Evolutionary conservation across 1,139 yeast genomes (phyloP).

Genomic region (Protomyces inundatus): DNA sequence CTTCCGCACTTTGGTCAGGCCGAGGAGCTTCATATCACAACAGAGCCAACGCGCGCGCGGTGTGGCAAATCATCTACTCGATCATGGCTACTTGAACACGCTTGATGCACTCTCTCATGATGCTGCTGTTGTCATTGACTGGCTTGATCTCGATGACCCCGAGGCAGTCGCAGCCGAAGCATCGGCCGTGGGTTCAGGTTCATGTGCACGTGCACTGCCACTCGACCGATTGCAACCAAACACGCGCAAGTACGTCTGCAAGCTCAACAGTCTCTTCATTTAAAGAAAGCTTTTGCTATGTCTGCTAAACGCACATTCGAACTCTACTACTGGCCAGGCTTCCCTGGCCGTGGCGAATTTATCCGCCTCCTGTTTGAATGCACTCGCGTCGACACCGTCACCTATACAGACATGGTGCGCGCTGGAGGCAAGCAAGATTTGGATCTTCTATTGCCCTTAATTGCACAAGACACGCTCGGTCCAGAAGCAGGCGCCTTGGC

Average conservation of each 20-base stretch:
- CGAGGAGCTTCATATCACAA: too few species aligned
- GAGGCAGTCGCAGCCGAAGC: slow-evolving; percentile 8
- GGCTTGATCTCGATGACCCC: slow-evolving; percentile 1
- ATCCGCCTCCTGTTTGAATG: slow-evolving; percentile 10
- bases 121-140: background rate
- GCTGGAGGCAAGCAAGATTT: background rate
- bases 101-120: slow-evolving; percentile 15
- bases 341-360: slow-evolving; percentile 23
- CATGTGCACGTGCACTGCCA: too few species aligned
- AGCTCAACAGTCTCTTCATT: too few species aligned
- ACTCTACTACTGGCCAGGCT: slow-evolving; percentile 25
- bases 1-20: too few species aligned
- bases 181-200: too few species aligned
- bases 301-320: background rate
- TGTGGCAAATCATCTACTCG: slow-evolving; percentile 9
- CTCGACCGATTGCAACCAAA: too few species aligned
- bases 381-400: background rate
- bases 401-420: slow-evolving; percentile 5
- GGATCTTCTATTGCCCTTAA: background rate
- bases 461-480: background rate
- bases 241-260: too few species aligned
- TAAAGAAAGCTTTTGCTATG: background rate
- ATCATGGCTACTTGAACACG: slow-evolving; percentile 16
- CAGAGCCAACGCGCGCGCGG: slow-evolving; percentile 4
- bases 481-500: background rate